These are phyloP conservation scores for Ceratobasidium theobromae DNA, from an alignment of 1,284 basidiomycete species.

Conservation along the genomic window DNA sequence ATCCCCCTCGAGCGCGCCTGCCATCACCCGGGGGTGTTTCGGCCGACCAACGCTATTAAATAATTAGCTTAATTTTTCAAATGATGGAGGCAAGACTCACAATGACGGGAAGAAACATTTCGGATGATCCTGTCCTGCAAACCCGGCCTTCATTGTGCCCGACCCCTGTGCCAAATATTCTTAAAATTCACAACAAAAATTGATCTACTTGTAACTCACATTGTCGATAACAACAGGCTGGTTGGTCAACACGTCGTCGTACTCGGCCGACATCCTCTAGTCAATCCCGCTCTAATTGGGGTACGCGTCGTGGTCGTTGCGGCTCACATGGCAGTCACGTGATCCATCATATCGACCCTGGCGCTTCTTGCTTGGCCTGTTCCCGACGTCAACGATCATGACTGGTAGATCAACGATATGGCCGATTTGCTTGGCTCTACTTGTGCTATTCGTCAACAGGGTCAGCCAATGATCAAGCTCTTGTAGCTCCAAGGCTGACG, in stretches of 20 bases:
- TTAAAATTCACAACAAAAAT: conserved; percentile 24
- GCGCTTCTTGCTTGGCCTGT: conserved; percentile 11
- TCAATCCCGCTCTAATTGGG: neutral
- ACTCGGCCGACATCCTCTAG: conserved; percentile 69
- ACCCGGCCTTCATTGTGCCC: conserved; percentile 96
- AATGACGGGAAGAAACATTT: conserved; percentile 98
- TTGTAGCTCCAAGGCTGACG: neutral
- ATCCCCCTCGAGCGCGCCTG: conserved; percentile 89
- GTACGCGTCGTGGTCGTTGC: conserved; percentile 23
- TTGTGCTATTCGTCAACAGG: conserved; percentile 3
- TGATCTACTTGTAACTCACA: conserved; percentile 56
- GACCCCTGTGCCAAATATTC: conserved; percentile 66
- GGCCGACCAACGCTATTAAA: conserved; percentile 81
- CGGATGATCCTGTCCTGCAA: conserved; percentile 96
- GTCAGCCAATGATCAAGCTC: conserved; percentile 5
- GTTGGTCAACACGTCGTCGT: conserved; percentile 87
- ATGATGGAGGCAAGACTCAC: conserved; percentile 58
- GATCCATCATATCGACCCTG: neutral
- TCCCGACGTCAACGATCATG: conserved; percentile 10
- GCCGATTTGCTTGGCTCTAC: conserved; percentile 11
- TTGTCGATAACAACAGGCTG: conserved; percentile 97
- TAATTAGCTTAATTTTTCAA: conserved; percentile 36
- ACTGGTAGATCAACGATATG: neutral
- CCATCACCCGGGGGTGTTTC: conserved; percentile 96
- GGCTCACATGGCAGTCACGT: conserved; percentile 12